Evolutionary conservation across 306 rosid genomes (phyloP).

Genomic region (Sophora flavescens): DNA sequence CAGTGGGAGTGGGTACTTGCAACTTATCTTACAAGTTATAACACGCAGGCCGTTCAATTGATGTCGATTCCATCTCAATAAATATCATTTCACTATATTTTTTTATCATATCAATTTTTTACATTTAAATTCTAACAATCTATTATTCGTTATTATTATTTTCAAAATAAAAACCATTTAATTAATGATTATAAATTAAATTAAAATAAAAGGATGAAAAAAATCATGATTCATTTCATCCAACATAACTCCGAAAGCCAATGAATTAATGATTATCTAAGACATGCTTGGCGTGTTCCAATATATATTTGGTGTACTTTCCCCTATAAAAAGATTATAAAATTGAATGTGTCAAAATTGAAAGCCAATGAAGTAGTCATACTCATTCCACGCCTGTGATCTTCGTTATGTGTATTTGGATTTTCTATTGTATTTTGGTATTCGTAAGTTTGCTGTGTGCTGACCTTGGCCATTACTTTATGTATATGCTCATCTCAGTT

Average conservation of each 20-base stretch:
- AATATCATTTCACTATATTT: too few relatives aligned
- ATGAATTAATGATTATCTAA: background rate
- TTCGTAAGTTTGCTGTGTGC: slow-evolving; percentile 11
- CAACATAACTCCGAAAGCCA: too few relatives aligned
- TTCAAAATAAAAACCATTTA: too few relatives aligned
- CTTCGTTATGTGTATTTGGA: slow-evolving; percentile 24
- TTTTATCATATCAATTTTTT: too few relatives aligned
- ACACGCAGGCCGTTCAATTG: background rate
- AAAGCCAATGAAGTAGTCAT: slow-evolving; percentile 20
- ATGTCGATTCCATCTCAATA: background rate
- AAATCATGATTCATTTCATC: too few relatives aligned
- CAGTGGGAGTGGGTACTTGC: background rate
- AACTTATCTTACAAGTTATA: background rate
- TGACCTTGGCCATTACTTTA: slow-evolving; percentile 28
- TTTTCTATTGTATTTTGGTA: slow-evolving; percentile 42
- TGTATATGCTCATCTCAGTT: background rate
- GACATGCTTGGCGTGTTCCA: slow-evolving; percentile 47
- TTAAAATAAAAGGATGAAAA: too few relatives aligned
- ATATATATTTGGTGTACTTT: background rate
- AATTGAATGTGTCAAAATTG: slow-evolving; percentile 23
- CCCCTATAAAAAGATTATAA: background rate
- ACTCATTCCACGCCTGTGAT: slow-evolving; percentile 3
- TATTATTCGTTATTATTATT: too few relatives aligned
- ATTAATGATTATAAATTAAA: too few relatives aligned
- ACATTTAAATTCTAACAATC: too few relatives aligned